Base-by-base conservation (phyloP, 371 early-diverging fungal genomes). In the Apophysomyces trapeziformis region DNA sequence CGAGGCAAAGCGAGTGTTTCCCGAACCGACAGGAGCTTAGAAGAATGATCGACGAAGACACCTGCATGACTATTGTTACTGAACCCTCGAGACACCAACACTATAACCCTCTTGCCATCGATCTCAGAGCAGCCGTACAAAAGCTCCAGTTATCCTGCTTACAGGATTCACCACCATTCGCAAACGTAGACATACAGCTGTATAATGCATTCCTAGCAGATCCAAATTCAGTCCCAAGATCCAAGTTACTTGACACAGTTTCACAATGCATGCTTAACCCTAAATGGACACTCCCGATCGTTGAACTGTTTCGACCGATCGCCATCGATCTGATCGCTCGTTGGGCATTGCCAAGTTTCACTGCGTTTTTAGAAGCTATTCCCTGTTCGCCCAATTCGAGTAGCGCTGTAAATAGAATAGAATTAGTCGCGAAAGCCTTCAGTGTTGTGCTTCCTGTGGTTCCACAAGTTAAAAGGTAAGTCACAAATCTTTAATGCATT, bases 291-390 rank as follows among this genome's bases (percentile, higher is more conserved):
- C 57, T 68, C 0, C 59, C 58, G 18, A 78, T 93, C 43, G 83
- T 89, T 7, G 67, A 76, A 39, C 72, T 85, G 11, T 92, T 88
- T 67, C 81, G 96, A 45, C 93, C 95, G 16, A 77, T 96, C 37
- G 79, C 93, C 8, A 84, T 95, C 47, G 96, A 96, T 64, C 84
- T 96, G 46, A 84, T 87, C 4, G 91, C 92, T 36, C 89, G 96
- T 37, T 92, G 92, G 92, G 81, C 84, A n/a, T 71, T 76, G 11
- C 77, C 85, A 13, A 84, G 80, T 8, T 80, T 81, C 12, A 68
- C 77, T 12, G 64, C 77, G 13, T 80, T 85, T 43, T 69, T 84
- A 61, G 80, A 76, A 56, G 68, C 71, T 45, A 57, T 67, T 38
- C 63, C 71, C 5, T 50, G 71, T 38, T 70, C 70, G 18, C 43